A percentile compares a stretch with the other conserved stretches of the same genome.
Conservation (phyloP, 2,329 filamentous ascomycete species). For the Apiospora sp. region DNA sequence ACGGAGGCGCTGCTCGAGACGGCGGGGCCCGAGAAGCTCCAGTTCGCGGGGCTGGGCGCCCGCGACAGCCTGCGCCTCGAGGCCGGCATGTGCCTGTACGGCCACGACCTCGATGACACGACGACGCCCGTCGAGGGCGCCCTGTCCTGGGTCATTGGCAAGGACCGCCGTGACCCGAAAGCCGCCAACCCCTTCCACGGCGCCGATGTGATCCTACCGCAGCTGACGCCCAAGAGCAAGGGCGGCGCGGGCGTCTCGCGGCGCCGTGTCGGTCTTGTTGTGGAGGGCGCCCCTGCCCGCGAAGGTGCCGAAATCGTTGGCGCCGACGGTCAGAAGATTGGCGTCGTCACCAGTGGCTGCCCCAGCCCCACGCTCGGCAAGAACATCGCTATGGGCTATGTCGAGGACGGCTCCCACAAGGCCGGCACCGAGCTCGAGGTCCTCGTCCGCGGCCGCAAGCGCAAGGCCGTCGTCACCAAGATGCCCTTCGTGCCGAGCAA, state of each 20-base stretch:
- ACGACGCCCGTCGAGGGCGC: slow-evolving; percentile 66
- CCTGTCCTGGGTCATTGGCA: slow-evolving; percentile 82
- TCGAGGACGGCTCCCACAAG: slow-evolving; percentile 84
- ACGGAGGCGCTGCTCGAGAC: slow-evolving; percentile 74
- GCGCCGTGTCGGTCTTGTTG: slow-evolving; percentile 80
- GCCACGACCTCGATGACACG: slow-evolving; percentile 91
- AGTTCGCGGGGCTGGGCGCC: slow-evolving; percentile 87
- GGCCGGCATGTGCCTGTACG: slow-evolving; percentile 99
- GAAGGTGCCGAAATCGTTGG: slow-evolving; percentile 85
- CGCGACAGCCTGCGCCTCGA: slow-evolving; percentile 92
- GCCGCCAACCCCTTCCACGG: slow-evolving; percentile 79
- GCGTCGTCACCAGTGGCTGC: slow-evolving; percentile 86
- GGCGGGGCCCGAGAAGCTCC: slow-evolving; percentile 68
- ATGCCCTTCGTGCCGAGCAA: slow-evolving; percentile 89
- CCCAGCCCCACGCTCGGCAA: slow-evolving; percentile 85
- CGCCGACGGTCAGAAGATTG: slow-evolving; percentile 55
- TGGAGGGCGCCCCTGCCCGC: slow-evolving; percentile 87
- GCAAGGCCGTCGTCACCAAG: slow-evolving; percentile 79
- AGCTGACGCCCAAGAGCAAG: slow-evolving; percentile 77
- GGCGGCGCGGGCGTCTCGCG: slow-evolving; percentile 74
- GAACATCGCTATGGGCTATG: slow-evolving; percentile 97
- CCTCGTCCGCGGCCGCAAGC: slow-evolving; percentile 77
- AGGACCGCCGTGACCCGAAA: slow-evolving; percentile 65
- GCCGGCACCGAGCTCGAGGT: slow-evolving; percentile 82
- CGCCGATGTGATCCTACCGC: slow-evolving; percentile 76